These are phyloP conservation scores for Capronia epimyces DNA, from an alignment of 2,329 filamentous ascomycete species.

Conservation along the genomic window DNA sequence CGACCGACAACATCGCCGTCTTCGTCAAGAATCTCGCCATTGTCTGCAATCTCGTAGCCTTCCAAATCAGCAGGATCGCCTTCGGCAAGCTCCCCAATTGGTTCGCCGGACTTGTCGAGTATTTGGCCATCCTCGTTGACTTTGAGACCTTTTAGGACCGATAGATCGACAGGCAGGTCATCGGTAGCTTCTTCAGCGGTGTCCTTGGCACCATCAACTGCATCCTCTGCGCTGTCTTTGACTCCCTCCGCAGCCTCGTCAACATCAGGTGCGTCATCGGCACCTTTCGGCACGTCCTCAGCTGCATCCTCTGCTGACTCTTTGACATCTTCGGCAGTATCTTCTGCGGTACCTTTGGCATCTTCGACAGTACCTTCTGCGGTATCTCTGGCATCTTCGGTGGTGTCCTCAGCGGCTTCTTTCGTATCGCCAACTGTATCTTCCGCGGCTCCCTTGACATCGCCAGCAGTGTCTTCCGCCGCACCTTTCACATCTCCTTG, in stretches of 20 bases:
- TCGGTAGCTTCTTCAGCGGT: slow-evolving; percentile 18
- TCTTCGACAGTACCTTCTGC: slow-evolving; percentile 34
- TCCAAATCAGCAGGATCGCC: slow-evolving; percentile 40
- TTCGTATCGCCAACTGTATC: slow-evolving; percentile 33
- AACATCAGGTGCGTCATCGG: slow-evolving; percentile 6
- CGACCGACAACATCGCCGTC: slow-evolving; percentile 37
- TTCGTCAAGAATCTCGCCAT: slow-evolving; percentile 32
- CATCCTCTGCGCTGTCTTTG: slow-evolving; percentile 30
- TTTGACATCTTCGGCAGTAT: slow-evolving; percentile 21
- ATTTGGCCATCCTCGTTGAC: slow-evolving; percentile 38
- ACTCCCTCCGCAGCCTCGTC: slow-evolving; percentile 32
- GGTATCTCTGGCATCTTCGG: slow-evolving; percentile 42
- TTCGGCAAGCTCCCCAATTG: slow-evolving; percentile 38
- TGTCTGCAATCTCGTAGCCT: slow-evolving; percentile 39
- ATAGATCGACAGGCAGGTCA: slow-evolving; percentile 33
- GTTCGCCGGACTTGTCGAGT: slow-evolving; percentile 34
- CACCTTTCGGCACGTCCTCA: slow-evolving; percentile 28
- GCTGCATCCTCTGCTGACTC: slow-evolving; percentile 20
- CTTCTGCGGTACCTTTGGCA: slow-evolving; percentile 31
- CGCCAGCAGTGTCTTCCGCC: slow-evolving; percentile 32
- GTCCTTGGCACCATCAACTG: slow-evolving; percentile 33
- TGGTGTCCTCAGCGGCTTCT: slow-evolving; percentile 36
- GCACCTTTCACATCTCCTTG: slow-evolving; percentile 26
- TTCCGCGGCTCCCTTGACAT: slow-evolving; percentile 37
- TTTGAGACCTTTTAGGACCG: slow-evolving; percentile 38